Evolutionary conservation across 331 rosid genomes (phyloP).

Genomic region (Acacia concinna): DNA sequence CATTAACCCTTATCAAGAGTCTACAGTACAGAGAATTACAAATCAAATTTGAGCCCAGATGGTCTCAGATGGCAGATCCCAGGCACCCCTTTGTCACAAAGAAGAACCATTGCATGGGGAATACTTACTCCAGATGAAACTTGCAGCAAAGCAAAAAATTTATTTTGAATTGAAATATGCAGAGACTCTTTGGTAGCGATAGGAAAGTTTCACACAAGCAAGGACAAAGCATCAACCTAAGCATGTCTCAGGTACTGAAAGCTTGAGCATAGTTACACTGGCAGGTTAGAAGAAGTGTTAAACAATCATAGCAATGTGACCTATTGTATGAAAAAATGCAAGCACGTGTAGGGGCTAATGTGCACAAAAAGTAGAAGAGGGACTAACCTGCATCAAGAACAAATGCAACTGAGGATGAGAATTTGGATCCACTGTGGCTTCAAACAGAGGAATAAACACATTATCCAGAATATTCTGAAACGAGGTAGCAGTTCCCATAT

Average conservation of each 20-base stretch:
- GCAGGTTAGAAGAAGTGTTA: not conserved
- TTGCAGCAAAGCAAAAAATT: conserved; percentile 21
- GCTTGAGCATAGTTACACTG: conserved; percentile 8
- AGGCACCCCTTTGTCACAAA: conserved; percentile 4
- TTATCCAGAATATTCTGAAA: conserved; percentile 85
- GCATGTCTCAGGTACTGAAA: not conserved
- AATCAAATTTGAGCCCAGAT: conserved; percentile 1
- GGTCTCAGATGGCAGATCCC: conserved; percentile 1
- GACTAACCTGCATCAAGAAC: conserved; percentile 72
- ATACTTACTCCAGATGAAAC: not conserved
- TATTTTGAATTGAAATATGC: not conserved
- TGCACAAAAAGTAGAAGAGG: not conserved
- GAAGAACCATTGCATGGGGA: not conserved
- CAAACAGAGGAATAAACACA: conserved; percentile 79
- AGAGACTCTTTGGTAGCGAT: not conserved
- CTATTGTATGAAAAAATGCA: not conserved
- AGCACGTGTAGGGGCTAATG: conserved; percentile 1
- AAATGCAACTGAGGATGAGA: conserved; percentile 84
- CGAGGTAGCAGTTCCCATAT: conserved; percentile 79
- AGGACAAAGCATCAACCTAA: conserved; percentile 16
- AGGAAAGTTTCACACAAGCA: not conserved
- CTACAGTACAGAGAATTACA: not conserved
- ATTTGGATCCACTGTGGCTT: conserved; percentile 78
- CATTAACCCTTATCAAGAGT: not conserved
- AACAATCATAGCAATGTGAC: not conserved